These are phyloP conservation scores for Wallacemonas sp. DNA, from an alignment of 208 protist species.

Conservation along the genomic window DNA sequence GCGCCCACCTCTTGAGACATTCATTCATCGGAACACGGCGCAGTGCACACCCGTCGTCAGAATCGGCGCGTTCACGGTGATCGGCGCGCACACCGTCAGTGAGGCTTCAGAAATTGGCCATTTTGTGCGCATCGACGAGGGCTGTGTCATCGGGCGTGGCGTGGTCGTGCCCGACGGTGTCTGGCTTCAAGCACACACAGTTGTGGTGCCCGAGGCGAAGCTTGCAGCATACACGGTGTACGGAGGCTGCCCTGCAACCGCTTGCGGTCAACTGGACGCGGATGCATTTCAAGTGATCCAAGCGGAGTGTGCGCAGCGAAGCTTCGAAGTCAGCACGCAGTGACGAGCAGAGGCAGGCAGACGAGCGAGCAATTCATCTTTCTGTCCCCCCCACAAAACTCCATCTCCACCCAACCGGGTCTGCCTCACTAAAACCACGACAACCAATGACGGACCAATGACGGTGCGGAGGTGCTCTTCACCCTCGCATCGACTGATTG, in stretches of 20 bases:
- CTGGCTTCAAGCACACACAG: slow-evolving; percentile 45
- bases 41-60: slow-evolving; percentile 21
- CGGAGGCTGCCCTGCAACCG: slow-evolving; percentile 37
- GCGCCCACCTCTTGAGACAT: slow-evolving; percentile 44
- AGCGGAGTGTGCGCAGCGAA: slow-evolving; percentile 33
- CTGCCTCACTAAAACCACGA: too few relatives aligned
- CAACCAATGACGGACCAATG: too few relatives aligned
- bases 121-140: slow-evolving; percentile 57
- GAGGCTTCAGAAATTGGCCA: slow-evolving; percentile 49
- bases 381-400: neutral
- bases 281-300: slow-evolving; percentile 37
- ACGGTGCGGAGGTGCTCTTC: too few relatives aligned
- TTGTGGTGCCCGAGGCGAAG: slow-evolving; percentile 45
- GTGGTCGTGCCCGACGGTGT: slow-evolving; percentile 56
- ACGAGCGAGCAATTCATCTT: too few relatives aligned
- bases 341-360: too few relatives aligned
- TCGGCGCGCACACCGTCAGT: slow-evolving; percentile 53
- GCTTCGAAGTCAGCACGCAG: neutral
- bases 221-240: slow-evolving; percentile 66
- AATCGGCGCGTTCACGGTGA: slow-evolving; percentile 41
- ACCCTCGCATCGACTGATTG: too few relatives aligned
- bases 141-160: slow-evolving; percentile 51
- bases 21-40: slow-evolving; percentile 31
- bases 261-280: slow-evolving; percentile 34
- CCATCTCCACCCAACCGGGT: too few relatives aligned